Conservation (phyloP, 1,284 basidiomycete genomes). For the Puccinia horiana region DNA sequence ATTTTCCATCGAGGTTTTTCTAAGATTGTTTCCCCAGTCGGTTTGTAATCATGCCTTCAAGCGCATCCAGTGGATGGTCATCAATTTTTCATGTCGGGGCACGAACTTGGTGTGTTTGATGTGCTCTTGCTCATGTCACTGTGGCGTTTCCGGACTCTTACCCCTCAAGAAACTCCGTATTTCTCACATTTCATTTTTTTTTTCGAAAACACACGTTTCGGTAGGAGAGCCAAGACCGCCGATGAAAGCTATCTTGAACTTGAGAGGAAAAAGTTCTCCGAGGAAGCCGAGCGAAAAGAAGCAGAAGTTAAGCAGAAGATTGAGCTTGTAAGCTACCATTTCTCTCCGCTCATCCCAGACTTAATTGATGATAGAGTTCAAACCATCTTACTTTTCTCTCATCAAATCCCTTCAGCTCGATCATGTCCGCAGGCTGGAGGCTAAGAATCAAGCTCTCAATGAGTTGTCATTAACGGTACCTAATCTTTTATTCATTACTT, state of each 20-base stretch:
- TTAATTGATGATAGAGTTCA: background rate
- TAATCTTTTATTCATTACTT: background rate
- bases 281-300: slow-evolving; percentile 34
- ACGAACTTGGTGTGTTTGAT: slow-evolving; percentile 33
- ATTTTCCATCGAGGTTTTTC: background rate
- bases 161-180: background rate
- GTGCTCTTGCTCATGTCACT: background rate
- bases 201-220: background rate
- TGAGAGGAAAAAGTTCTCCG: slow-evolving; percentile 21
- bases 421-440: slow-evolving; percentile 39
- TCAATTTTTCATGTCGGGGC: slow-evolving; percentile 36
- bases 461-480: slow-evolving; percentile 41
- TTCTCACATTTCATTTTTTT: background rate
- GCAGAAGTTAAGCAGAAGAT: slow-evolving; percentile 42
- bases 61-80: slow-evolving; percentile 30
- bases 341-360: background rate
- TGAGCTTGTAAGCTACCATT: slow-evolving; percentile 21
- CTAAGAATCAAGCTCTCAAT: slow-evolving; percentile 44
- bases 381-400: background rate
- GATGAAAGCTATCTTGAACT: slow-evolving; percentile 32
- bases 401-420: slow-evolving; percentile 23
- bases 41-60: slow-evolving; percentile 16
- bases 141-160: background rate
- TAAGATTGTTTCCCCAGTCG: background rate
- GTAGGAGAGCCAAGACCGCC: slow-evolving; percentile 38